A percentile compares a stretch with the other conserved stretches of the same genome.
Evolutionary conservation across 2,329 filamentous ascomycete genomes (phyloP).

Genomic region (Anthostomella pinea): DNA sequence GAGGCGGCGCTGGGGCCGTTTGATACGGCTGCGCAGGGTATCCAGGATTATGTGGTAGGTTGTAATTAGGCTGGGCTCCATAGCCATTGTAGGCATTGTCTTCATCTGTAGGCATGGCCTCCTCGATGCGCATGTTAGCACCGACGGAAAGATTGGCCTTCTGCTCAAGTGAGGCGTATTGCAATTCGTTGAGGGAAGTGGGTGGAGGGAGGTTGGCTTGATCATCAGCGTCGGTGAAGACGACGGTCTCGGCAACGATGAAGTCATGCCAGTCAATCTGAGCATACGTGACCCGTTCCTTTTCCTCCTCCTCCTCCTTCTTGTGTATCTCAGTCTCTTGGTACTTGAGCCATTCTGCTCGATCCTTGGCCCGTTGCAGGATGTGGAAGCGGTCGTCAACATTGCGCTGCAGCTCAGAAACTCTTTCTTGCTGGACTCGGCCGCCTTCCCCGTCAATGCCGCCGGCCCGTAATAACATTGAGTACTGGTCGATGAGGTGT

Average conservation of each 20-base stretch:
- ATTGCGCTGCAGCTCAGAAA: conserved; percentile 71
- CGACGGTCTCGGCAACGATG: conserved; percentile 88
- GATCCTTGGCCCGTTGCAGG: conserved; percentile 75
- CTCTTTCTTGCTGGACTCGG: conserved; percentile 68
- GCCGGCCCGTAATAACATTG: conserved; percentile 67
- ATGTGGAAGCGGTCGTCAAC: conserved; percentile 76
- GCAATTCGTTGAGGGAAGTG: conserved; percentile 83
- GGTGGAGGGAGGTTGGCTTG: conserved; percentile 82
- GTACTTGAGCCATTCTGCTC: conserved; percentile 83
- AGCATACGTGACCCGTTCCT: conserved; percentile 71
- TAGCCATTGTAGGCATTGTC: conserved; percentile 57
- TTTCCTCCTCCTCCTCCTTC: conserved; percentile 83
- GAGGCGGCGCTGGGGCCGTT: conserved; percentile 36
- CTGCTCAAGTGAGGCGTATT: conserved; percentile 92
- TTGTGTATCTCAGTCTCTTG: conserved; percentile 83
- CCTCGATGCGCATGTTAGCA: conserved; percentile 82
- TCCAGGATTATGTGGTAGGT: conserved; percentile 40
- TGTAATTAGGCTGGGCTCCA: conserved; percentile 35
- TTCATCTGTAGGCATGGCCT: conserved; percentile 84
- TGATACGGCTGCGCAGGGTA: conserved; percentile 35
- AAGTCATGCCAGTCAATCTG: conserved; percentile 99
- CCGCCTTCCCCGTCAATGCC: conserved; percentile 65
- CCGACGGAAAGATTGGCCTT: conserved; percentile 87
- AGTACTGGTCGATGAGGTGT: conserved; percentile 89
- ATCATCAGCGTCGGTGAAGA: conserved; percentile 88